Percentiles rank a stretch among this genome's conserved stretches.
phyloP scores from a whole-genome alignment of 140 eudicot genomes.

The Stevia rebaudiana region DNA sequence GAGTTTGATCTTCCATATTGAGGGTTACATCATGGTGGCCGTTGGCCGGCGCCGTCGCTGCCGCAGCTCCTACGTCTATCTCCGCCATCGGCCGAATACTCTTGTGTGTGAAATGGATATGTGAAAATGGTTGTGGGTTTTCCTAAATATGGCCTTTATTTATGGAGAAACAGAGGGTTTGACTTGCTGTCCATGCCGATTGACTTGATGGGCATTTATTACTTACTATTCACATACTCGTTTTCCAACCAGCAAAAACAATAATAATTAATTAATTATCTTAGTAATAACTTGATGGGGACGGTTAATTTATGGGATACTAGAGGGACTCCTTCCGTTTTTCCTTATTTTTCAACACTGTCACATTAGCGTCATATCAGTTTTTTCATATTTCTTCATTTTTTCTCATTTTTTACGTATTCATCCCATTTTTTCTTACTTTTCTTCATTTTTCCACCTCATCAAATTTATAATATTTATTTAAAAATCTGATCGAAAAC shows the following conservation, averaged over 20 bases:
- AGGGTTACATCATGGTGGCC: slow-evolving; percentile 22
- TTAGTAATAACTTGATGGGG: no score
- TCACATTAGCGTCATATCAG: no score
- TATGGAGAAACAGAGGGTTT: slow-evolving; percentile 6
- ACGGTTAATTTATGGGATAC: no score
- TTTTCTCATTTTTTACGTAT: no score
- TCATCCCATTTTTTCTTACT: no score
- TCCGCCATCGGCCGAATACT: slow-evolving; percentile 17
- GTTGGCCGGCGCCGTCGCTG: not conserved
- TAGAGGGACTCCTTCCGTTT: no score
- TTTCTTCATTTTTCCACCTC: no score
- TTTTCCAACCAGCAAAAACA: not conserved
- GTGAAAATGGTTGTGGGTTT: slow-evolving; percentile 8
- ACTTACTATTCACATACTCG: not conserved
- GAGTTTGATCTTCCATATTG: slow-evolving; percentile 16
- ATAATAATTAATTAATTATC: no score
- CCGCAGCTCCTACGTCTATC: slow-evolving; percentile 17
- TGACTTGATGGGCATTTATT: not conserved
- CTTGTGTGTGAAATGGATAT: not conserved
- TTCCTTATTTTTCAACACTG: no score
- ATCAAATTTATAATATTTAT: no score
- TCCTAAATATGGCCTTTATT: not conserved
- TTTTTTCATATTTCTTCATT: no score
- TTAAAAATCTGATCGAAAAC: no score
- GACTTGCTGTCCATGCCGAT: not conserved